Conservation (phyloP, 345 rosid species). For the Dovyalis caffra region DNA sequence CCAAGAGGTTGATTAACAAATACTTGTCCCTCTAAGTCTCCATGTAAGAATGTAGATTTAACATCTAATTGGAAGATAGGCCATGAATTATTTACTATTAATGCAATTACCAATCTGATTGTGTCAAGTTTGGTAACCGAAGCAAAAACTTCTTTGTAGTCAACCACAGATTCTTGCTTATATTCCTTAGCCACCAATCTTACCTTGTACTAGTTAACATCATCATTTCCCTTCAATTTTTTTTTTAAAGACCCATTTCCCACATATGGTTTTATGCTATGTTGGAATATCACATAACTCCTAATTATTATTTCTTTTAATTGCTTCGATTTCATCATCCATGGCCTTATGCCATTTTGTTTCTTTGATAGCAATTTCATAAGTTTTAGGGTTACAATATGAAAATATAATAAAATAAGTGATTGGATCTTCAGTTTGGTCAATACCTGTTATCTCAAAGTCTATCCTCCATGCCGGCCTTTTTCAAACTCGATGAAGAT, state of each 20-base stretch:
- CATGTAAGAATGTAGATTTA: too few species aligned
- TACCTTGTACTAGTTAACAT: too few species aligned
- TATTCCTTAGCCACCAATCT: too few species aligned
- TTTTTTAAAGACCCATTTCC: background rate
- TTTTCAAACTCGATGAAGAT: background rate
- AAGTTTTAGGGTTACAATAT: background rate
- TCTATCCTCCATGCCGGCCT: background rate
- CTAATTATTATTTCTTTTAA: background rate
- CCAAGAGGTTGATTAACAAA: too few species aligned
- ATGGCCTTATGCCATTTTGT: background rate
- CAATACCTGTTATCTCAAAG: background rate
- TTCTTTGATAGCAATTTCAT: background rate
- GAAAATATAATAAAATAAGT: background rate
- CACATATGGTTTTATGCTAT: background rate
- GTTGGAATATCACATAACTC: background rate
- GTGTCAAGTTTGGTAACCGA: too few species aligned
- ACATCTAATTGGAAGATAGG: too few species aligned
- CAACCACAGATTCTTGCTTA: too few species aligned
- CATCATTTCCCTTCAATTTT: too few species aligned
- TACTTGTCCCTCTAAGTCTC: too few species aligned
- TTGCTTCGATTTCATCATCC: background rate
- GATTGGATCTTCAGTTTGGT: background rate
- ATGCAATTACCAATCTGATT: too few species aligned
- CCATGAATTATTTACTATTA: too few species aligned
- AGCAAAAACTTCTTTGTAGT: too few species aligned